Evolutionary conservation across 148 eudicot genomes (phyloP), one percentile per base, ranked within the genome.

Genomic region (Rhododendron molle): DNA sequence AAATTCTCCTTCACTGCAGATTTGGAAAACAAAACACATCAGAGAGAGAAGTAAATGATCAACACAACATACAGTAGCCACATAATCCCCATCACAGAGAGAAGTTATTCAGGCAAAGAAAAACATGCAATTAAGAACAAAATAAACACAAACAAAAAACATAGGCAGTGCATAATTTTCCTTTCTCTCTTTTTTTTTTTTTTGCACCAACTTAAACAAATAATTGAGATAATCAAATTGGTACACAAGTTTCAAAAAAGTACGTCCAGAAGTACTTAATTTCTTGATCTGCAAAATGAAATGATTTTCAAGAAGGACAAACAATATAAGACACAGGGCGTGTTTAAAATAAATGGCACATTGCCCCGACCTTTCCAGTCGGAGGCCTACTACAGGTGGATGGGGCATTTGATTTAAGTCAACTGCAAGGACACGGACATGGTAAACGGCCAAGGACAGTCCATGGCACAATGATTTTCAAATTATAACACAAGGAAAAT

Each of bases 1-100:
- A 83, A 92, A 90, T 58, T 96, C 98, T 44, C 92, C 93, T 76
- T 96, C 98, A 74, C 98, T 96, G 95, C 88, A 89, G 85, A 86
- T 58, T 83, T 15, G 52, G 34, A 56, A 85, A 84, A 82, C 50
- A 40, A 6, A 71, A 83, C 30, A 87, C 82, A 62, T 62, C 69
- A 23, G 28, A 21, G 28, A 62, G n/a, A 62, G 28, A 62, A 23
- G 69, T 23, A 62, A 62, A 56, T 56, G 10, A 56, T 56, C 21
- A 56, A 56, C 62, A 56, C 23, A 56, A 16, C 62, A 56, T 16
- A 56, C 23, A 56, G 62, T 56, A 56, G 23, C 62, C 62, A 56
- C 23, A 23, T 56, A 56, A 18, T 56, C 62, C 62, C 62, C 62
- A 56, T 56, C 62, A 90, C 86, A 62, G 28, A 38, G 38, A 81